phyloP scores from a whole-genome alignment of 768 basidiomycete genomes.

The Tricholomella constricta region DNA sequence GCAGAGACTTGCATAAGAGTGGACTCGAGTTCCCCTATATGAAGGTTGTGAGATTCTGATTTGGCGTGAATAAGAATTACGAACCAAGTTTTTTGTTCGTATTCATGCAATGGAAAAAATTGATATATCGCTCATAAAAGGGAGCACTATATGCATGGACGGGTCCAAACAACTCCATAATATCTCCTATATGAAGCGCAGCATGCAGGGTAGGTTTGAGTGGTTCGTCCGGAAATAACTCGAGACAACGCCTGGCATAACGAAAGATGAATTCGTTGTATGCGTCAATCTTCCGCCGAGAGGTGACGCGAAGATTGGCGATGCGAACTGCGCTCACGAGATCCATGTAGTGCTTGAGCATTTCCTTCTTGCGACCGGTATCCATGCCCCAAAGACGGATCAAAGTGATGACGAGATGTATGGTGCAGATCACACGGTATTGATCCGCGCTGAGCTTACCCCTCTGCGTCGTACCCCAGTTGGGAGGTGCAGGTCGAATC shows the following conservation, averaged over 20 bases:
- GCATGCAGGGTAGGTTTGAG: conserved; percentile 33
- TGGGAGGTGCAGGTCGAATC: conserved; percentile 21
- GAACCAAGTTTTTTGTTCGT: no score
- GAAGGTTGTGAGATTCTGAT: not conserved
- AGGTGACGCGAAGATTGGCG: conserved; percentile 15
- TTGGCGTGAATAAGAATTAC: not conserved
- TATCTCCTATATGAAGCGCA: conserved; percentile 35
- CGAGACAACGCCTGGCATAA: no score
- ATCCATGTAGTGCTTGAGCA: conserved; percentile 34
- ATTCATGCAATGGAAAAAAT: conserved; percentile 22
- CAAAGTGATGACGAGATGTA: conserved; percentile 31
- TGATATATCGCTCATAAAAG: conserved; percentile 22
- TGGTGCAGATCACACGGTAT: conserved; percentile 27
- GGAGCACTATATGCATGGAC: no score
- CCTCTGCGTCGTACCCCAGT: conserved; percentile 22
- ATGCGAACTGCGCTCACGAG: conserved; percentile 28
- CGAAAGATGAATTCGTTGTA: no score
- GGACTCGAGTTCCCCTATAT: no score
- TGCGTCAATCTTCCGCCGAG: not conserved
- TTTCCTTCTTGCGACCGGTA: conserved; percentile 10
- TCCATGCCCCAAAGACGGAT: no score
- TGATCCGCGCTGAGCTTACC: no score
- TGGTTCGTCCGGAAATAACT: conserved; percentile 16
- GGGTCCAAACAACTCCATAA: no score
- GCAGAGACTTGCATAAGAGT: conserved; percentile 10